A percentile compares a stretch with the other conserved stretches of the same genome.
These are phyloP conservation scores for Huntiella bhutanensis DNA, from an alignment of 2,329 filamentous ascomycete genomes.

Conservation along the genomic window DNA sequence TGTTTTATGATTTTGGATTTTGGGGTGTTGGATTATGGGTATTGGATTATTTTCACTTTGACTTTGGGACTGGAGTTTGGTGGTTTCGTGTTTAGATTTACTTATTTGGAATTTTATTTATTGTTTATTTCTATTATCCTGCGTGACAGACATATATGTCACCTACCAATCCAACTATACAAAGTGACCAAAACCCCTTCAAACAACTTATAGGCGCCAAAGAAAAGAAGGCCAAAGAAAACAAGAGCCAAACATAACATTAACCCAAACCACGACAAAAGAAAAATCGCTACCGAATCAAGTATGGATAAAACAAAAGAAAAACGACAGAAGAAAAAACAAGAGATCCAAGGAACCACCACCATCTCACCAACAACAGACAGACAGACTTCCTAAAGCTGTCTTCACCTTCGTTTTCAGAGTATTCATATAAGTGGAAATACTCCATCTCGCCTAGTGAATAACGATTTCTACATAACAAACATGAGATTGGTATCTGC, in stretches of 20 bases:
- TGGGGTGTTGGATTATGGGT: not conserved
- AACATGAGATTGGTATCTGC: conserved; percentile 44
- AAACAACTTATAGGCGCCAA: not conserved
- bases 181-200: not conserved
- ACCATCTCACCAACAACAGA: not conserved
- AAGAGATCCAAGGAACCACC: not conserved
- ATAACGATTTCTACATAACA: conserved; percentile 30
- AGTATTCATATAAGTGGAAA: not conserved
- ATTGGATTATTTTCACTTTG: not conserved
- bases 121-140: not conserved
- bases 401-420: not conserved
- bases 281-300: not conserved
- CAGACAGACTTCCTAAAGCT: too few species aligned
- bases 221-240: not conserved
- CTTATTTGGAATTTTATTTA: conserved; percentile 5
- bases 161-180: not conserved
- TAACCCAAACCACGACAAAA: conserved; percentile 7
- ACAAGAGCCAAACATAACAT: not conserved
- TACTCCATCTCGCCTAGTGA: too few species aligned
- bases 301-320: not conserved
- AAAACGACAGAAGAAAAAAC: not conserved
- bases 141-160: not conserved
- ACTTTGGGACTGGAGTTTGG: not conserved
- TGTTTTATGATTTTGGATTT: not conserved
- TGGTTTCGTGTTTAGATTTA: conserved; percentile 7